Base-by-base conservation (phyloP, 2,329 filamentous ascomycete genomes). In the Colletotrichum liriopes region DNA sequence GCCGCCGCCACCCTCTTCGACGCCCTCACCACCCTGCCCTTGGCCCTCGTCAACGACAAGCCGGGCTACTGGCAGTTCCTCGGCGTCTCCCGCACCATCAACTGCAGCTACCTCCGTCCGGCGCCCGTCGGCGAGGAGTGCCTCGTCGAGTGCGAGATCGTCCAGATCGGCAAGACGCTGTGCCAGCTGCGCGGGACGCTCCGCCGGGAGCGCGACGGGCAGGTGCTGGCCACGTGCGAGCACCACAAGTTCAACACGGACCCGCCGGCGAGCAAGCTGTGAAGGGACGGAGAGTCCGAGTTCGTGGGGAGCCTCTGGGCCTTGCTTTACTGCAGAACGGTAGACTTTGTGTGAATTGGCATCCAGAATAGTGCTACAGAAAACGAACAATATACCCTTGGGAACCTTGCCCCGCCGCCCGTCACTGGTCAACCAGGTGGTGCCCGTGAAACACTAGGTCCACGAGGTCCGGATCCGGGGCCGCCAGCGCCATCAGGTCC, bases 1-100 rank as follows among this genome's bases (percentile, higher is more conserved):
- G 91, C 90, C 74, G 86, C 89, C 0, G 88, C 93, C 2, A 91
- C 91, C 0, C 81, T 94, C 5, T 91, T 94, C 75, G 93, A 94
- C 81, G 83, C 88, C 69, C 86, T 89, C 75, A 93, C 93, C 0
- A 89, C 89, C 3, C 79, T 89, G 23, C 84, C 90, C 4, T 80
- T 94, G 16, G 80, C 86, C 12, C 85, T 91, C 47, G 79, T 92
- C 63, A 86, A 87, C 55, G 70, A 72, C 65, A 83, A 82, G 29
- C 88, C 88, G 0, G 92, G 90, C 7, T 90, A 87, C 78, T 93
- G 92, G 88, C 82, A 85, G 67, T 83, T 82, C 49, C 85, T 91
- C 32, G 92, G 92, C 47, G 91, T 94, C 35, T 90, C 86, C 77
- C 87, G 92, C 70, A 91, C 89, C 35, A 84, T 94, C 65, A 90